Evolutionary conservation across 2,329 filamentous ascomycete species (phyloP).

Genomic region (Sphaerulina populicola): DNA sequence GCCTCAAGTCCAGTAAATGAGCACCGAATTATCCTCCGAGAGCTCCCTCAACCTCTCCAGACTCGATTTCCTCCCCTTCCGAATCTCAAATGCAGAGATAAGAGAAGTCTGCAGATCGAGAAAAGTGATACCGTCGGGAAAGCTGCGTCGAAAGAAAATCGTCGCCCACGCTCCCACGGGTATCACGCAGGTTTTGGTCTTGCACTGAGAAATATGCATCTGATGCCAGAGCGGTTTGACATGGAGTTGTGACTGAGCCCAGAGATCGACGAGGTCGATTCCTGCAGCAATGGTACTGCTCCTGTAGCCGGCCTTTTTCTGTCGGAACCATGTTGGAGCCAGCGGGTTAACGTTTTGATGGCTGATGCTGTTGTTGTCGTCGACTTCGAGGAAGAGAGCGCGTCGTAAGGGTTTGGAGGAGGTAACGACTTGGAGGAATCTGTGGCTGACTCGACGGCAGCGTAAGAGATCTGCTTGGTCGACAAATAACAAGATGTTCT

Average conservation of each 20-base stretch:
- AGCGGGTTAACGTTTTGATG: constrained; percentile 15
- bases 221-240: constrained; percentile 14
- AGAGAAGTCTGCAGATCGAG: constrained; percentile 17
- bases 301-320: constrained; percentile 16
- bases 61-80: constrained; percentile 13
- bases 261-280: constrained; percentile 17
- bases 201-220: constrained; percentile 17
- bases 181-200: constrained; percentile 20
- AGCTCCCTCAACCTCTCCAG: constrained; percentile 17
- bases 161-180: constrained; percentile 15
- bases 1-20: constrained; percentile 20
- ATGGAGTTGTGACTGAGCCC: constrained; percentile 11
- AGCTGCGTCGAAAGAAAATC: constrained; percentile 16
- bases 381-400: constrained; percentile 15
- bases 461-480: constrained; percentile 13
- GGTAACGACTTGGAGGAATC: constrained; percentile 13
- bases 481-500: constrained; percentile 14
- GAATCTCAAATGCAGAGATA: constrained; percentile 18
- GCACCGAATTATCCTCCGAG: constrained; percentile 16
- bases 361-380: not conserved
- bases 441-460: constrained; percentile 16
- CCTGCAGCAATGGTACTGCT: constrained; percentile 17
- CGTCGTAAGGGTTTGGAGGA: constrained; percentile 13
- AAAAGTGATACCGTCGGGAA: constrained; percentile 21
- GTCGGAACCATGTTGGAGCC: constrained; percentile 15